Conservation (phyloP, 257 asterid genomes). For the Jaltomata sinuosa region DNA sequence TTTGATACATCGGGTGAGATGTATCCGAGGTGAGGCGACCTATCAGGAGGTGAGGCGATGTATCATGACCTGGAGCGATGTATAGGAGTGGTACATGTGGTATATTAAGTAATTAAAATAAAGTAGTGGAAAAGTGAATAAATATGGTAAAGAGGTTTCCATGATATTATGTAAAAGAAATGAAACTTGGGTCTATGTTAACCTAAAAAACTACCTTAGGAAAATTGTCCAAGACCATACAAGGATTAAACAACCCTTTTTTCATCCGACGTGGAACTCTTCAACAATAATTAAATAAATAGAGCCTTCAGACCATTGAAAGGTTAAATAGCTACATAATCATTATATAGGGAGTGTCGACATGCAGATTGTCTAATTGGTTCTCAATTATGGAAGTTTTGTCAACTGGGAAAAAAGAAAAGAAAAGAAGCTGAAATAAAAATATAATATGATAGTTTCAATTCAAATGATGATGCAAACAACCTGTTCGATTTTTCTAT, state of each 20-base stretch:
- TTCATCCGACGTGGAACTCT: not conserved
- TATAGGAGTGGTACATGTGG: no score
- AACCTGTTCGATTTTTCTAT: not conserved
- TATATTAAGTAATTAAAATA: no score
- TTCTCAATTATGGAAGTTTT: not conserved
- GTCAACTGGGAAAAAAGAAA: not conserved
- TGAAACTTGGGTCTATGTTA: not conserved
- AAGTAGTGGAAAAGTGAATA: no score
- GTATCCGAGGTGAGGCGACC: no score
- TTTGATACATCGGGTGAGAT: no score
- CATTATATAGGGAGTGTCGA: not conserved
- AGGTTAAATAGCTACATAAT: not conserved
- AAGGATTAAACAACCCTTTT: not conserved
- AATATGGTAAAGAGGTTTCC: no score
- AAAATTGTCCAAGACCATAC: rapidly evolving
- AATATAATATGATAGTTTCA: not conserved
- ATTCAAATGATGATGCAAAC: not conserved
- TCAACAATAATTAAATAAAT: not conserved
- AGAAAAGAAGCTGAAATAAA: not conserved
- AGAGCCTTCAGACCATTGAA: not conserved
- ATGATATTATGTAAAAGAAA: not conserved
- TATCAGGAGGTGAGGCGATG: no score
- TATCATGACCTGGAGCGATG: no score
- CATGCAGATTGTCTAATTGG: not conserved
- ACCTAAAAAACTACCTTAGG: not conserved